A percentile compares a stretch with the other conserved stretches of the same genome.
phyloP scores from a whole-genome alignment of 208 protist species.

The Tritrichomonas musculus region DNA sequence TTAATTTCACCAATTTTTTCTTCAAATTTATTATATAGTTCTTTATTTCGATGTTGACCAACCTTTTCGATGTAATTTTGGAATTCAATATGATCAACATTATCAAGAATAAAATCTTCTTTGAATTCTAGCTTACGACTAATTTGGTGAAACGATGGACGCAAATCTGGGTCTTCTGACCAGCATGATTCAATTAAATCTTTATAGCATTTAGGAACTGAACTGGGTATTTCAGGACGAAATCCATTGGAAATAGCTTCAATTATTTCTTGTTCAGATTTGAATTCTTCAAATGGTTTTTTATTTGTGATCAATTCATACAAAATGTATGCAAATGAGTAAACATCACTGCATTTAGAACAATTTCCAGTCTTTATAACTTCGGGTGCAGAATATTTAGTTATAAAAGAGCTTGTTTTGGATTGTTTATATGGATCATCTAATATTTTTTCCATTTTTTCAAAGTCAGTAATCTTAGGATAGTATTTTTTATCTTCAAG shows the following conservation, averaged over 20 bases:
- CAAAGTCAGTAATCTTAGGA: not conserved
- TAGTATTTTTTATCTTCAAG: not conserved
- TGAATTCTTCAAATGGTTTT: not conserved
- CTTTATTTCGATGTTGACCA: no score
- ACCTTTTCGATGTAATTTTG: no score
- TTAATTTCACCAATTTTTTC: no score
- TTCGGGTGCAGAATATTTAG: not conserved
- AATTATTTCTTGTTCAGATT: not conserved
- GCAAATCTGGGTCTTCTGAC: not conserved
- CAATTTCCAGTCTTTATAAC: not conserved
- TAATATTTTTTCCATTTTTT: not conserved
- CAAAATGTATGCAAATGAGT: not conserved
- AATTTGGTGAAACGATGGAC: no score
- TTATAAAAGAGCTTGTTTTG: not conserved
- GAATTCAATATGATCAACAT: no score
- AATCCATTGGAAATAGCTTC: not conserved
- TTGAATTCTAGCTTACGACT: no score
- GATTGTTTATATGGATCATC: not conserved
- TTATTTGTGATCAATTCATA: not conserved
- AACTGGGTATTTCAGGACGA: not conserved
- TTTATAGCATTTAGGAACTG: not conserved
- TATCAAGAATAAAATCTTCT: no score
- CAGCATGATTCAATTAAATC: not conserved
- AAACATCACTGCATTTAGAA: not conserved
- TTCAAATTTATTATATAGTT: no score